Evolutionary conservation across 2,329 filamentous ascomycete genomes (phyloP).

Genomic region (Aspergillus intermedius): DNA sequence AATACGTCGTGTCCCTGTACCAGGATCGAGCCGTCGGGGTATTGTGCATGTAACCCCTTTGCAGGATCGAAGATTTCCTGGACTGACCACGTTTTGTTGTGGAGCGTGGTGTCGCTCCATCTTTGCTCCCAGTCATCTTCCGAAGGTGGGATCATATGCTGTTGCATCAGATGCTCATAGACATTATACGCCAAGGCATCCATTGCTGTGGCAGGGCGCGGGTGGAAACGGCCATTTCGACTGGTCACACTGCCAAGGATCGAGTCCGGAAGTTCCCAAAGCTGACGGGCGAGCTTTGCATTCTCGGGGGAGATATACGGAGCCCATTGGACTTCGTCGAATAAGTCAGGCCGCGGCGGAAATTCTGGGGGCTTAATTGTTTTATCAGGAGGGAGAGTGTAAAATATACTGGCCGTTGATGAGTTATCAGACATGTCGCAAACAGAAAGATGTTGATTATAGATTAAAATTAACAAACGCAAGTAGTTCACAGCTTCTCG

Average conservation of each 20-base stretch:
- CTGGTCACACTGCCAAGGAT: constrained; percentile 9
- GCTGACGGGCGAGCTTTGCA: constrained; percentile 19
- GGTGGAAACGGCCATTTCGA: constrained; percentile 4
- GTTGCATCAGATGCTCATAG: constrained; percentile 24
- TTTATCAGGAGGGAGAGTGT: not conserved
- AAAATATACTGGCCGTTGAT: not conserved
- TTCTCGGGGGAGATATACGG: constrained; percentile 15
- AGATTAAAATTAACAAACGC: no score
- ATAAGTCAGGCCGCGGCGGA: constrained; percentile 20
- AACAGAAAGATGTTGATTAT: no score
- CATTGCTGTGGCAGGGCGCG: constrained; percentile 1
- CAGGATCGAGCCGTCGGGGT: not conserved
- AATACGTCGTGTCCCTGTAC: constrained; percentile 11
- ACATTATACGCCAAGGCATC: constrained; percentile 24
- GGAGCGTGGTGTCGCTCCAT: constrained; percentile 6
- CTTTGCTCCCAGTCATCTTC: constrained; percentile 7
- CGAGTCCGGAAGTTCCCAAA: constrained; percentile 23
- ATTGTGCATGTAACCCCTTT: not conserved
- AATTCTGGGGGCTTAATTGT: constrained; percentile 10
- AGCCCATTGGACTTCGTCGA: constrained; percentile 21
- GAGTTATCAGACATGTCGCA: not conserved
- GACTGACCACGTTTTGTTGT: constrained; percentile 8
- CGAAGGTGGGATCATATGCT: constrained; percentile 13
- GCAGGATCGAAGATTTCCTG: constrained; percentile 11
- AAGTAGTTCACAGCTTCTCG: no score